Conservation (phyloP, 768 basidiomycete species). For the Tulasnella sp. region DNA sequence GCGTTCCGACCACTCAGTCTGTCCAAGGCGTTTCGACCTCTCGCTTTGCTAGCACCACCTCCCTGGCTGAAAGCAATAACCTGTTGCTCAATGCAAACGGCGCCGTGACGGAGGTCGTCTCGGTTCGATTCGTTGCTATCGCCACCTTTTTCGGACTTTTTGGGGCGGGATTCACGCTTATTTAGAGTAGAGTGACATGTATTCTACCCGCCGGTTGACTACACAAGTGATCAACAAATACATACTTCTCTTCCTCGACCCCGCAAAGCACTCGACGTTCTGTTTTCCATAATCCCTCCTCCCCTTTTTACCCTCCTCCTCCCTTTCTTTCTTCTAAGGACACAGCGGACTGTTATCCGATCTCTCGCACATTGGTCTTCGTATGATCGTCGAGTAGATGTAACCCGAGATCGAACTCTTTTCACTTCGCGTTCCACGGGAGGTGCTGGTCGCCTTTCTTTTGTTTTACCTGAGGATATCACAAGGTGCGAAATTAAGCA, state of each 20-base stretch:
- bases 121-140: neutral
- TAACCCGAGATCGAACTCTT: neutral
- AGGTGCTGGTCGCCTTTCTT: too few species aligned
- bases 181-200: neutral
- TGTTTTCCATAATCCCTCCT: neutral
- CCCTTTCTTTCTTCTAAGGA: neutral
- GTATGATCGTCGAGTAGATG: neutral
- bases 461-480: too few species aligned
- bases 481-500: too few species aligned
- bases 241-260: neutral
- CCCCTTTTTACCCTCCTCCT: neutral
- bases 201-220: neutral
- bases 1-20: neutral
- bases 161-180: neutral
- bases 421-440: too few species aligned
- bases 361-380: neutral
- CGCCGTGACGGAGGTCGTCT: neutral
- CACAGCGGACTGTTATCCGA: neutral
- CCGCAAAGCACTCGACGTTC: too few species aligned
- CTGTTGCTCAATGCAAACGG: neutral
- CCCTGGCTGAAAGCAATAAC: neutral
- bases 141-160: neutral
- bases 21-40: neutral
- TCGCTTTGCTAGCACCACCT: too few species aligned
- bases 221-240: neutral